A percentile compares a stretch with the other conserved stretches of the same genome.
These are phyloP conservation scores for Ascochyta pisi DNA, from an alignment of 2,329 filamentous ascomycete genomes.

Conservation along the genomic window DNA sequence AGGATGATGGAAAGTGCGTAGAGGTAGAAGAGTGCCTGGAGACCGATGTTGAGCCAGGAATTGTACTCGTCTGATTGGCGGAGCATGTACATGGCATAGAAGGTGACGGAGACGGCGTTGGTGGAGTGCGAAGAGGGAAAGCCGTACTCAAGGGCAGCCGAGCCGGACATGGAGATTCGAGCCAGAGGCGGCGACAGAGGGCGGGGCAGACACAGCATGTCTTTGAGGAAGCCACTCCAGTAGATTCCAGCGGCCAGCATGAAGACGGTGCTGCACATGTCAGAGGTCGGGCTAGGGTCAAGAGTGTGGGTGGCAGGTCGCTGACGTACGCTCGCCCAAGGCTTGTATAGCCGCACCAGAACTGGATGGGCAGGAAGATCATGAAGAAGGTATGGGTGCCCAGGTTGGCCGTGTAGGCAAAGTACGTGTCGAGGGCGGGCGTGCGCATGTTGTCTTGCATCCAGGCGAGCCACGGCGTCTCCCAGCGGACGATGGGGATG, in stretches of 20 bases:
- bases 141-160: constrained; percentile 92
- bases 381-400: constrained; percentile 98
- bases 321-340: constrained; percentile 82
- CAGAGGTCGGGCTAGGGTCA: constrained; percentile 19
- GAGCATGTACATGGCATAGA: constrained; percentile 79
- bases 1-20: constrained; percentile 90
- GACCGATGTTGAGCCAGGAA: constrained; percentile 63
- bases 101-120: constrained; percentile 91
- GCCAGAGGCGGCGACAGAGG: constrained; percentile 91
- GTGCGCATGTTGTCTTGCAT: constrained; percentile 82
- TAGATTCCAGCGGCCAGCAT: constrained; percentile 72
- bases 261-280: constrained; percentile 52
- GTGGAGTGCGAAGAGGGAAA: constrained; percentile 97
- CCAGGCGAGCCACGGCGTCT: constrained; percentile 91
- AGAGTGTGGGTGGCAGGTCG: constrained; percentile 4
- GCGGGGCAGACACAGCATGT: constrained; percentile 88
- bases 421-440: constrained; percentile 90
- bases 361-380: constrained; percentile 90
- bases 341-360: constrained; percentile 90
- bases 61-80: constrained; percentile 67
- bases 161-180: constrained; percentile 97
- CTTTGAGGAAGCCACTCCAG: constrained; percentile 87
- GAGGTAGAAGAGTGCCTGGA: constrained; percentile 77
- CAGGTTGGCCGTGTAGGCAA: constrained; percentile 96
- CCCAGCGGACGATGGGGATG: constrained; percentile 88